Percentiles rank a stretch among this genome's conserved stretches.
These are phyloP conservation scores for Tulasnella sp. DNA, from an alignment of 768 basidiomycete genomes.

Conservation along the genomic window DNA sequence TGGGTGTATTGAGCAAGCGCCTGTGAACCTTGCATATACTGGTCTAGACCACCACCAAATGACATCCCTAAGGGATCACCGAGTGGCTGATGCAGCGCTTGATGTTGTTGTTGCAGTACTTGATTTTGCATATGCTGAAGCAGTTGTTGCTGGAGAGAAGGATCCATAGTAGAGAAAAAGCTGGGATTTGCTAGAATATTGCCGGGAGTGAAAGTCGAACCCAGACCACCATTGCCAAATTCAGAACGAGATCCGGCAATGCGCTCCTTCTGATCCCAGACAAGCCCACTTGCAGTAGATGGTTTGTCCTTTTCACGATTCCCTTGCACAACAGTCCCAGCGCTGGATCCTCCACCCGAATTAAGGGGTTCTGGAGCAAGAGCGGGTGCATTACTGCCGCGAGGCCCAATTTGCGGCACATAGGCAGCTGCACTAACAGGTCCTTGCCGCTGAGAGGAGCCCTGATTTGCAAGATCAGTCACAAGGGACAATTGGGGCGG, in stretches of 20 bases:
- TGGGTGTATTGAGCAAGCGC: conserved; percentile 15
- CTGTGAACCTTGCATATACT: background rate
- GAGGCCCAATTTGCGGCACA: conserved; percentile 34
- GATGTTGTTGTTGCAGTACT: background rate
- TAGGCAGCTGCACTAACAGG: conserved; percentile 41
- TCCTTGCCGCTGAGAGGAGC: conserved; percentile 25
- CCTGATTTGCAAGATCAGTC: conserved; percentile 42
- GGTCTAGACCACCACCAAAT: background rate
- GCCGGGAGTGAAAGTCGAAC: background rate
- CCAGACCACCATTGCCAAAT: conserved; percentile 19
- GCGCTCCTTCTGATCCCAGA: conserved; percentile 60
- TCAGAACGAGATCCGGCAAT: conserved; percentile 41
- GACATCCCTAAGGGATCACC: background rate
- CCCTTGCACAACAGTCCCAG: background rate
- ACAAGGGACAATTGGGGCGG: conserved; percentile 38
- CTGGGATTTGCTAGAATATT: conserved; percentile 2
- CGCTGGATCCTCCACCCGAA: background rate
- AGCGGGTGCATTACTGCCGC: conserved; percentile 15
- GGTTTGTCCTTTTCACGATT: conserved; percentile 16
- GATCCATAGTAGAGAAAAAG: conserved; percentile 10
- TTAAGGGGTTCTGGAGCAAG: background rate
- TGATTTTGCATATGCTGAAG: conserved; percentile 10
- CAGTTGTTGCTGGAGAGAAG: conserved; percentile 10
- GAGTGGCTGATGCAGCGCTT: background rate
- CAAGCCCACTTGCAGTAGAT: conserved; percentile 23